Base-by-base conservation (phyloP, 495 filamentous ascomycete genomes). In the Penicillium ucsense region DNA sequence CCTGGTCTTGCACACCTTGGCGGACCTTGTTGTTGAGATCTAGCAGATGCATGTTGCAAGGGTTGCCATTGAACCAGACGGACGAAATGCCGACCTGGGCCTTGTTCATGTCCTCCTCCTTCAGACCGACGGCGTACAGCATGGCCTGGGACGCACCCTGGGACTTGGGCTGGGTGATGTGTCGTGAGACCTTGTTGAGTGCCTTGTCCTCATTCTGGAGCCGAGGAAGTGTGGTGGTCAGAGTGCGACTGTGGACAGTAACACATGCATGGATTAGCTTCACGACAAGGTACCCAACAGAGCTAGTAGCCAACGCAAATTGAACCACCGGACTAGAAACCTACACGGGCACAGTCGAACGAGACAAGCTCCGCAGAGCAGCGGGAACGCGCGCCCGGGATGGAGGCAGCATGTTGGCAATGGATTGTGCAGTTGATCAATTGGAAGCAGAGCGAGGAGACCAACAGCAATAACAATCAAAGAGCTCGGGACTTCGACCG, bases 91-190 rank as follows among this genome's bases (percentile, higher is more conserved):
- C 92, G 38, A 98, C 85, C 68, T 98, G 92, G 32, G 92, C 83
- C 69, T 96, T 96, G 69, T 78, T 79, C 81, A 97, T 85, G 64
- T 95, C 92, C 38, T 76, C 75, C 52, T 88, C 82, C 9, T 69
- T 78, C 60, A 98, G 65, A 46, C 92, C 92, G 7, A 90, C 95
- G 54, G 86, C 92, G 74, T 96, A 97, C 38, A 98, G 76, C 92
- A 98, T 98, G 48, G 94, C 94, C 74, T 98, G 92, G 32, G 91
- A 95, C 38, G 94, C 92, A 57, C 92, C 92, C 74, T 98, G 92
- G 29, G 92, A 88, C 67, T 91, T 95, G 54, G 89, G 94, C 66
- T 96, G 89, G 36, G 92, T 97, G 74, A 98, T 84, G 59, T 74
- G 59, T 41, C 79, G 72, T 44, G 90, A 95, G 65, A 86, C 76